phyloP scores from a whole-genome alignment of 2,329 filamentous ascomycete species.

The Fusarium veterinarium region DNA sequence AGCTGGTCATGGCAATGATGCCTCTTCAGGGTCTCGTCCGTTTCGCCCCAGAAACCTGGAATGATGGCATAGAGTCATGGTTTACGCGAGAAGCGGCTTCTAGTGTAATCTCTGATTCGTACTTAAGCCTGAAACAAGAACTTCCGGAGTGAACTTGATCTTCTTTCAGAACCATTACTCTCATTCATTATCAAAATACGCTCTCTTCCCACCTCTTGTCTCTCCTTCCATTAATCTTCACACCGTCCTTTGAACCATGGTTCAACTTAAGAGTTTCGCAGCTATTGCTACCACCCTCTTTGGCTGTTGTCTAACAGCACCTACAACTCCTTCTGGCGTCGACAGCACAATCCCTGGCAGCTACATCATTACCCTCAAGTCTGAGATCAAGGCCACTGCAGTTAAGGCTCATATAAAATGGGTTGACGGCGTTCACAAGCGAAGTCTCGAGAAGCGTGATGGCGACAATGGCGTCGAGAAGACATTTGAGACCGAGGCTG shows the following conservation, averaged over 20 bases:
- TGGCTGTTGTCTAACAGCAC: slow-evolving; percentile 34
- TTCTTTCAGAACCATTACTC: slow-evolving; percentile 2
- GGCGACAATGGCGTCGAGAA: slow-evolving; percentile 50
- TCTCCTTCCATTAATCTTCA: slow-evolving; percentile 1
- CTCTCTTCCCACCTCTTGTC: neutral
- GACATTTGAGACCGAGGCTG: slow-evolving; percentile 44
- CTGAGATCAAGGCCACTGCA: slow-evolving; percentile 55
- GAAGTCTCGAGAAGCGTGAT: slow-evolving; percentile 62
- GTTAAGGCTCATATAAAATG: slow-evolving; percentile 61
- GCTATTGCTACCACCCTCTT: slow-evolving; percentile 42
- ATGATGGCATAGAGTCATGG: neutral
- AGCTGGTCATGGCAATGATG: slow-evolving; percentile 2
- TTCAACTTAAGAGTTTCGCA: slow-evolving; percentile 44
- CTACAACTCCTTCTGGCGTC: slow-evolving; percentile 22
- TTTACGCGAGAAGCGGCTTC: neutral
- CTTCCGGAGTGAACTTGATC: neutral
- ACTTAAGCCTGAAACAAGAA: slow-evolving; percentile 21
- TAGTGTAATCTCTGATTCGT: neutral
- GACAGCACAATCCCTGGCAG: slow-evolving; percentile 51
- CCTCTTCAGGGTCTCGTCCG: slow-evolving; percentile 20
- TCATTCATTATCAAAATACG: slow-evolving; percentile 13
- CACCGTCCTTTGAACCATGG: slow-evolving; percentile 37
- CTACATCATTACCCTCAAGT: slow-evolving; percentile 73
- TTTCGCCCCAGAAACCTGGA: neutral
- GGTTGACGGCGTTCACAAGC: slow-evolving; percentile 64